Conservation (phyloP, 192 early-diverging fungal genomes). For the Tieghemiomyces parasiticus region DNA sequence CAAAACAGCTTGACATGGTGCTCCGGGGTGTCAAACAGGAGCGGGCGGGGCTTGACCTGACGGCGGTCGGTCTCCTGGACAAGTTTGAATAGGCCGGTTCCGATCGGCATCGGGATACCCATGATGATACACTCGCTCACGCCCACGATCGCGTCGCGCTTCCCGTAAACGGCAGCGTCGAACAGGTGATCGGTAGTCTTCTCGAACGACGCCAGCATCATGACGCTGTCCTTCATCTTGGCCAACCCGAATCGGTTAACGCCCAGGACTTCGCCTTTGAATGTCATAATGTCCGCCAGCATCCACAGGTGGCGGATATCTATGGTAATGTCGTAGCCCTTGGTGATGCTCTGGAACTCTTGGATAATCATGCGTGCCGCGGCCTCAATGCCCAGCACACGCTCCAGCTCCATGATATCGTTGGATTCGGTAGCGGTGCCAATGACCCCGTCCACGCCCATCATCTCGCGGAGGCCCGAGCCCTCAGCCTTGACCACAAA, state of each 20-base stretch:
- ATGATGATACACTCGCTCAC: conserved; percentile 99
- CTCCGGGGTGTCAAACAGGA: conserved; percentile 47
- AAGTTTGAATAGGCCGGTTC: conserved; percentile 93
- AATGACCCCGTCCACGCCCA: conserved; percentile 88
- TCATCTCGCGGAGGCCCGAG: conserved; percentile 80
- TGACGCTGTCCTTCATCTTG: conserved; percentile 98
- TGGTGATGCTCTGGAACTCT: conserved; percentile 79
- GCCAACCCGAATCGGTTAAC: conserved; percentile 98
- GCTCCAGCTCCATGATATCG: conserved; percentile 82
- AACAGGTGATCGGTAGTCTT: conserved; percentile 99
- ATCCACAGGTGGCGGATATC: conserved; percentile 94
- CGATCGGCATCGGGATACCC: conserved; percentile 94
- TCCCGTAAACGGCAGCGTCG: conserved; percentile 91
- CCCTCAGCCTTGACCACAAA: conserved; percentile 75
- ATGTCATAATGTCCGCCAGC: conserved; percentile 95
- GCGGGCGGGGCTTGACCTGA: conserved; percentile 34
- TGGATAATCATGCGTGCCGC: conserved; percentile 78
- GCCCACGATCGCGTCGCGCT: conserved; percentile 84
- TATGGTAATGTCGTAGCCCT: conserved; percentile 81
- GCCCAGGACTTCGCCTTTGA: conserved; percentile 95
- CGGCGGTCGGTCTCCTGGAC: conserved; percentile 42
- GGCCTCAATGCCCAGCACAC: conserved; percentile 92
- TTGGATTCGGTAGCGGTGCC: conserved; percentile 69
- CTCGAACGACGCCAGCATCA: conserved; percentile 99
- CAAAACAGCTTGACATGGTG: conserved; percentile 15